Conservation (phyloP, 208 protist species). For the Trichomonas gallinae region DNA sequence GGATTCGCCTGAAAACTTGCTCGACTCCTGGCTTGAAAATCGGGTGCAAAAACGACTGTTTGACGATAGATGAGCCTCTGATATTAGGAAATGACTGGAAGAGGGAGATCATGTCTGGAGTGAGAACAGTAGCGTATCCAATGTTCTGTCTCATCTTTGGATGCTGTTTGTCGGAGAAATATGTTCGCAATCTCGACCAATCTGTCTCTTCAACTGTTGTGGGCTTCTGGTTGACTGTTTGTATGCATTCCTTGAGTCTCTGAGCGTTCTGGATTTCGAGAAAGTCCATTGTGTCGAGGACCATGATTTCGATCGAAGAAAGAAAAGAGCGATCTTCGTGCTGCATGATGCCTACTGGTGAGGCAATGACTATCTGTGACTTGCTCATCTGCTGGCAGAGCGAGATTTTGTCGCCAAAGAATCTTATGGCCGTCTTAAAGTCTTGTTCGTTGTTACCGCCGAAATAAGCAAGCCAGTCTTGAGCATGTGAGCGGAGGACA, state of each 20-base stretch:
- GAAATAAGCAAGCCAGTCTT: background rate
- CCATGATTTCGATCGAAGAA: background rate
- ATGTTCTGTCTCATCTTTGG: background rate
- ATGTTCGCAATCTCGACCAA: background rate
- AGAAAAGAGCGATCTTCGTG: background rate
- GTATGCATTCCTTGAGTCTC: background rate
- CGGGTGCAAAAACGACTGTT: background rate
- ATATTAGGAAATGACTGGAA: background rate
- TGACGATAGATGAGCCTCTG: background rate
- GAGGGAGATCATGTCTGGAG: background rate
- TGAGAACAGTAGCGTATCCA: background rate
- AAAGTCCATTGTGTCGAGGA: background rate
- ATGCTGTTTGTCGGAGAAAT: background rate
- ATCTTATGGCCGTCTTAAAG: background rate
- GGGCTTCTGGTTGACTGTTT: background rate
- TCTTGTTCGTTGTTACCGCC: background rate
- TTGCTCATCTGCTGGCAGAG: background rate
- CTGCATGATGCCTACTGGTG: background rate
- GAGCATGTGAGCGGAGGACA: background rate
- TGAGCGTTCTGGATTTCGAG: background rate
- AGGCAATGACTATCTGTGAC: background rate
- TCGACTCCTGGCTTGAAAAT: background rate
- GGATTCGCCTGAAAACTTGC: background rate
- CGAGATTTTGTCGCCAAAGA: background rate
- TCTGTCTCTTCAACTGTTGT: background rate